Conservation (phyloP, 163 green algal species). For the Coccomyxa subellipsoidea region DNA sequence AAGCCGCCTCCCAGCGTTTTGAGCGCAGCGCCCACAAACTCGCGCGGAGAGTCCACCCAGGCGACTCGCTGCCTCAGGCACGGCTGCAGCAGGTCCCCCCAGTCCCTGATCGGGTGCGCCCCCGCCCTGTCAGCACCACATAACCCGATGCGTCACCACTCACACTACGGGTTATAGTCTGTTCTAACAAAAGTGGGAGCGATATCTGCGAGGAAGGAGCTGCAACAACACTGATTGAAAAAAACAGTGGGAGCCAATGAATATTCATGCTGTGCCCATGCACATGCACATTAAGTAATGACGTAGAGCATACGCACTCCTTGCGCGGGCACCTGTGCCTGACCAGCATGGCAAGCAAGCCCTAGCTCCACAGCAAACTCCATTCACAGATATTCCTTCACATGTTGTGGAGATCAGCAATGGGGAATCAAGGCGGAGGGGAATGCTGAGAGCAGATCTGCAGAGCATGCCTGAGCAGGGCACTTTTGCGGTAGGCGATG, state of each 20-base stretch:
- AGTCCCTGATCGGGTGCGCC: constrained; percentile 51
- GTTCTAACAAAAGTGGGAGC: no score
- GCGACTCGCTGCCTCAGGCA: constrained; percentile 50
- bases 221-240: no score
- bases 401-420: neutral
- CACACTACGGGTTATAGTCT: no score
- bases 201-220: no score
- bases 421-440: neutral
- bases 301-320: no score
- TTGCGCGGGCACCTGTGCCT: no score
- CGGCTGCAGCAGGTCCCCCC: constrained; percentile 74
- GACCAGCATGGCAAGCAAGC: no score
- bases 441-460: neutral
- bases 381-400: no score
- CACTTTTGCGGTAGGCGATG: constrained; percentile 48
- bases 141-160: neutral
- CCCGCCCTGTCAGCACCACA: constrained; percentile 17
- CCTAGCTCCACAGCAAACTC: no score
- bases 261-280: no score
- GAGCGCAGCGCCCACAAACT: constrained; percentile 58
- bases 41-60: constrained; percentile 59
- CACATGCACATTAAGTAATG: no score
- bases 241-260: no score
- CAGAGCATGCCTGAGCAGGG: neutral
- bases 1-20: constrained; percentile 44